phyloP scores from a whole-genome alignment of 139 green algal genomes.

The Mychonastes homosphaera region DNA sequence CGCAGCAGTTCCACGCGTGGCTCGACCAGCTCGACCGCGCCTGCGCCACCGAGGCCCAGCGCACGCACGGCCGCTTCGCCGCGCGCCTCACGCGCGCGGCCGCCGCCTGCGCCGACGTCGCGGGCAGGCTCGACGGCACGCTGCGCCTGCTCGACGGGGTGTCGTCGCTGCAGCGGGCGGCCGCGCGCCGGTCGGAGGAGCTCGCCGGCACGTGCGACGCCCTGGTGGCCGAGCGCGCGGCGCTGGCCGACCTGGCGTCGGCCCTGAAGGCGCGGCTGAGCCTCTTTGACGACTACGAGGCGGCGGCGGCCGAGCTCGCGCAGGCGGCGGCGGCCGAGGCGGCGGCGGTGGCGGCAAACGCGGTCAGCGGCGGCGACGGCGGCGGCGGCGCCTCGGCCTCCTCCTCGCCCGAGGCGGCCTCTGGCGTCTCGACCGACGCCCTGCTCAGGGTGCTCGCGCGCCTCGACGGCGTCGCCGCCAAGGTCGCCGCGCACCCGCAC shows the following conservation, averaged over 20 bases:
- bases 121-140: constrained; percentile 36
- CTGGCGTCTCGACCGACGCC: too few relatives aligned
- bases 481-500: constrained; percentile 69
- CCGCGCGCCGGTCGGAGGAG: not conserved
- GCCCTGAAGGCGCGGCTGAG: constrained; percentile 59
- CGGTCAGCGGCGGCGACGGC: too few relatives aligned
- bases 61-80: constrained; percentile 73
- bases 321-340: constrained; percentile 26
- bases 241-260: constrained; percentile 57
- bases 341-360: too few relatives aligned
- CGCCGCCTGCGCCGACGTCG: constrained; percentile 45
- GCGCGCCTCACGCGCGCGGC: constrained; percentile 52
- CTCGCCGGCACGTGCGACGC: not conserved
- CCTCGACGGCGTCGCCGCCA: constrained; percentile 84
- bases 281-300: constrained; percentile 93
- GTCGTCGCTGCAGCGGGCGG: not conserved
- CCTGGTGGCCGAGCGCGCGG: not conserved
- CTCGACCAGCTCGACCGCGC: constrained; percentile 72
- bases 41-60: constrained; percentile 62
- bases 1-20: constrained; percentile 83
- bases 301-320: constrained; percentile 17
- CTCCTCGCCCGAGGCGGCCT: constrained; percentile 28
- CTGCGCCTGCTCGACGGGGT: constrained; percentile 3
- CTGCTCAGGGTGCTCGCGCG: constrained; percentile 69
- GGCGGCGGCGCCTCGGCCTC: too few relatives aligned